Evolutionary conservation across 2,329 filamentous ascomycete species (phyloP).

Genomic region (Thermothelomyces thermophilus): DNA sequence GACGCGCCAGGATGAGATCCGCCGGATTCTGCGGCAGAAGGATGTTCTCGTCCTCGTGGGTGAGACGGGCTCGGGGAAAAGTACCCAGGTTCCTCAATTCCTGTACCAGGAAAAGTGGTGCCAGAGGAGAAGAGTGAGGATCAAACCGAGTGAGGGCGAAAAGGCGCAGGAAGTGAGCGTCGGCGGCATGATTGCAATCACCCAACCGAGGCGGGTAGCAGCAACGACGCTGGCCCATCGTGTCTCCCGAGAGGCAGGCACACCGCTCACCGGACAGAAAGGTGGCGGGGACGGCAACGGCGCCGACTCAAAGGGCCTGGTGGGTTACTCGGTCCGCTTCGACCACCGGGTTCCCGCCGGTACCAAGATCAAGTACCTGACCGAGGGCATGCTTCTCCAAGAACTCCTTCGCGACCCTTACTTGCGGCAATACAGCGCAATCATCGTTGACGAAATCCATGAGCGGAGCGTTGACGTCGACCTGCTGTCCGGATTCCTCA

Average conservation of each 20-base stretch:
- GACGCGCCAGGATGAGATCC: conserved; percentile 64
- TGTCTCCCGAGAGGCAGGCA: conserved; percentile 70
- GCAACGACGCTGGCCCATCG: conserved; percentile 85
- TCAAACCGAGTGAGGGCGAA: conserved; percentile 31
- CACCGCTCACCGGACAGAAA: conserved; percentile 35
- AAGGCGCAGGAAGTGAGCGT: conserved; percentile 44
- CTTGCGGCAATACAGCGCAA: conserved; percentile 76
- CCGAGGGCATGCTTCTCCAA: conserved; percentile 92
- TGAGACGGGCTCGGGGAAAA: conserved; percentile 95
- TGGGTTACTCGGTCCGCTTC: conserved; percentile 93
- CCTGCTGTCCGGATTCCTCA: conserved; percentile 79
- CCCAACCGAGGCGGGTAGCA: conserved; percentile 87
- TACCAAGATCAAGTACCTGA: conserved; percentile 88
- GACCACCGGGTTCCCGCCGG: conserved; percentile 77
- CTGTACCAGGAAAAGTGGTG: conserved; percentile 77
- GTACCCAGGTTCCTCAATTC: conserved; percentile 93
- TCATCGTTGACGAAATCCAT: conserved; percentile 95
- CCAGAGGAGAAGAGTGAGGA: conserved; percentile 47
- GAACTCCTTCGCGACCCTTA: conserved; percentile 83
- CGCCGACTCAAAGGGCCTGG: conserved; percentile 44
- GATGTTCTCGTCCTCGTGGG: conserved; percentile 81
- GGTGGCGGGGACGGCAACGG: conserved; percentile 21
- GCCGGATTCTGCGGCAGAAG: conserved; percentile 52
- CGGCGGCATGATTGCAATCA: conserved; percentile 83
- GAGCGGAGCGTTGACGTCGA: conserved; percentile 94